phyloP scores from a whole-genome alignment of 2,329 filamentous ascomycete species.

The Gliomastix tumulicola region DNA sequence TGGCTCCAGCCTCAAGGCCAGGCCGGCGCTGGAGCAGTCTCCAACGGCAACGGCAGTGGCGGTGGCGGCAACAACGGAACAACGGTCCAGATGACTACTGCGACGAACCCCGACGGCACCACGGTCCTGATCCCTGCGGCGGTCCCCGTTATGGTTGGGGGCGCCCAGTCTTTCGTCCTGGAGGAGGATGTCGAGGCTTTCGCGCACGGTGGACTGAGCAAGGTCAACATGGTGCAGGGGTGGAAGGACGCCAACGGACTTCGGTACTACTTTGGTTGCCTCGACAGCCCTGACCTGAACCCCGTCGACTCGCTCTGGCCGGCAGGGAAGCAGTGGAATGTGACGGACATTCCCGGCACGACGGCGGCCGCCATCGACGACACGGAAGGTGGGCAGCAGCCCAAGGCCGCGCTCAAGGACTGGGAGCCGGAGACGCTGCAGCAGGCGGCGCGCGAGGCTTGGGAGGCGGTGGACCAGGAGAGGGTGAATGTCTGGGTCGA shows the following conservation, averaged over 20 bases:
- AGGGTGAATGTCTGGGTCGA: slow-evolving; percentile 27
- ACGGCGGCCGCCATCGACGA: too few species aligned
- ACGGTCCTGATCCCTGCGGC: slow-evolving; percentile 3
- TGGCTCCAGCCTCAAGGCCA: too few species aligned
- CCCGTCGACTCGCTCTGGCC: slow-evolving; percentile 27
- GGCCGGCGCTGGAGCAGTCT: too few species aligned
- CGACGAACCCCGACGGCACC: not conserved
- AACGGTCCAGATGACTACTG: not conserved
- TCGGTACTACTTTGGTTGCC: slow-evolving; percentile 23
- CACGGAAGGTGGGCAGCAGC: too few species aligned
- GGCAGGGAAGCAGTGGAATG: slow-evolving; percentile 22
- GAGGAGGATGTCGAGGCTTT: slow-evolving; percentile 26
- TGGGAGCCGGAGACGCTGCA: slow-evolving; percentile 24
- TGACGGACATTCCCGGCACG: too few species aligned
- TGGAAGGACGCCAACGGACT: slow-evolving; percentile 25
- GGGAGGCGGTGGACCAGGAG: slow-evolving; percentile 19
- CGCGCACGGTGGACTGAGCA: slow-evolving; percentile 25
- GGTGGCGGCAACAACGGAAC: too few species aligned
- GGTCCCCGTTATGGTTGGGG: too few species aligned
- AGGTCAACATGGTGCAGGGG: slow-evolving; percentile 23
- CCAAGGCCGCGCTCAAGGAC: slow-evolving; percentile 11
- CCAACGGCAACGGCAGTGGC: too few species aligned
- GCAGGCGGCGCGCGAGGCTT: slow-evolving; percentile 19
- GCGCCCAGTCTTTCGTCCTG: slow-evolving; percentile 16
- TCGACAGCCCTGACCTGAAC: slow-evolving; percentile 27